These are phyloP conservation scores for Hypsizygus marmoreus DNA, from an alignment of 768 basidiomycete genomes.

Conservation along the genomic window DNA sequence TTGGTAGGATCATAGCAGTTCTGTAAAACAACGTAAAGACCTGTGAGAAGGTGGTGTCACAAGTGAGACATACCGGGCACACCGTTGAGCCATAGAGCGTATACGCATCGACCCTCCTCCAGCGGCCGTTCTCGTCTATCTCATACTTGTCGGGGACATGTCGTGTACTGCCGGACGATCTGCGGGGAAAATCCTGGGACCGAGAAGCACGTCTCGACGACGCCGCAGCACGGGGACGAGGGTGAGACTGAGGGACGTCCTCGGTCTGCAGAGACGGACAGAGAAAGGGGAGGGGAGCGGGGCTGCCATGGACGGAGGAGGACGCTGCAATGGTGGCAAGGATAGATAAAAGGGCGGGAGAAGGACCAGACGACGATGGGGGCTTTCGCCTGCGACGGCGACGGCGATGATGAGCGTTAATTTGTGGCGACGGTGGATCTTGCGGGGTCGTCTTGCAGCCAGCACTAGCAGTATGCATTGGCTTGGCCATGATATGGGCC, in stretches of 20 bases:
- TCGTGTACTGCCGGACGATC: constrained; percentile 14
- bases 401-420: constrained; percentile 16
- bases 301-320: constrained; percentile 46
- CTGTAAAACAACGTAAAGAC: constrained; percentile 12
- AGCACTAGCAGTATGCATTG: constrained; percentile 36
- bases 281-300: constrained; percentile 60
- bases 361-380: constrained; percentile 37
- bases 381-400: constrained; percentile 20
- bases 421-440: constrained; percentile 5
- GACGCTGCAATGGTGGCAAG: constrained; percentile 58
- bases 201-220: constrained; percentile 11
- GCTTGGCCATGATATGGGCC: constrained; percentile 54
- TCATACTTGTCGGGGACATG: constrained; percentile 58
- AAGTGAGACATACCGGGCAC: constrained; percentile 46
- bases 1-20: constrained; percentile 27
- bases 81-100: constrained; percentile 74
- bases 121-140: constrained; percentile 53
- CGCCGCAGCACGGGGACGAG: constrained; percentile 7
- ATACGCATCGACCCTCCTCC: constrained; percentile 57
- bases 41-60: not conserved
- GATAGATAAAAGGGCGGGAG: constrained; percentile 52
- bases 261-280: constrained; percentile 49
- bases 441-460: constrained; percentile 21
- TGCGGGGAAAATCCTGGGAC: constrained; percentile 16
- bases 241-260: constrained; percentile 3